Evolutionary conservation across 192 early-diverging fungal species (phyloP).

Genomic region (Coemansia reversa): DNA sequence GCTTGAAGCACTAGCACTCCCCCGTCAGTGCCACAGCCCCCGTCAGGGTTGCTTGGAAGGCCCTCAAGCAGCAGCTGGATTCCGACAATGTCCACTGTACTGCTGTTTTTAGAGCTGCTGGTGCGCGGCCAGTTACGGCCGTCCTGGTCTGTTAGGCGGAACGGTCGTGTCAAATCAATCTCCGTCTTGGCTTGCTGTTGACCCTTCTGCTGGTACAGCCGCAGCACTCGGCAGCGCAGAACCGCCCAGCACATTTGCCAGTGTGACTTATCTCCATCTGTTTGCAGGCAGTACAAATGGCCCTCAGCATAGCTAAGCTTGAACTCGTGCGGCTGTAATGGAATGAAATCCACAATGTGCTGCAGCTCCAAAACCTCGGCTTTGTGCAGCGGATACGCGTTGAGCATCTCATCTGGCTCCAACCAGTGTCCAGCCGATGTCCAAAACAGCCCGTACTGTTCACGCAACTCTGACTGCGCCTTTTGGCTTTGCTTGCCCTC

Average conservation of each 20-base stretch:
- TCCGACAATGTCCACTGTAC: slow-evolving; percentile 11
- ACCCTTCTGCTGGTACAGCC: slow-evolving; percentile 42
- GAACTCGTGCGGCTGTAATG: slow-evolving; percentile 53
- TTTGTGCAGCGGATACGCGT: slow-evolving; percentile 48
- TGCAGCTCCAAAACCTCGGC: slow-evolving; percentile 56
- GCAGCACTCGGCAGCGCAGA: slow-evolving; percentile 37
- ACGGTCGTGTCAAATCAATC: slow-evolving; percentile 38
- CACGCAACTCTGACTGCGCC: slow-evolving; percentile 41
- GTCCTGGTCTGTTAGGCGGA: slow-evolving; percentile 46
- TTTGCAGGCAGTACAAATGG: slow-evolving; percentile 37
- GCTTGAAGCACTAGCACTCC: slow-evolving; percentile 51
- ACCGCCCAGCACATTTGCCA: slow-evolving; percentile 56
- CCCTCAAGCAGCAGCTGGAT: slow-evolving; percentile 24
- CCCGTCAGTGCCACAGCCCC: slow-evolving; percentile 11
- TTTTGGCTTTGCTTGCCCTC: slow-evolving; percentile 18
- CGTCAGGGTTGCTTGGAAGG: slow-evolving; percentile 7
- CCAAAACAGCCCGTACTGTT: slow-evolving; percentile 57
- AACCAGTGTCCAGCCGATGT: slow-evolving; percentile 57
- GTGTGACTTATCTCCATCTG: slow-evolving; percentile 15
- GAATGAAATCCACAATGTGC: slow-evolving; percentile 52
- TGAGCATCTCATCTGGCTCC: slow-evolving; percentile 53
- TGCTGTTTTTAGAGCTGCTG: slow-evolving; percentile 19
- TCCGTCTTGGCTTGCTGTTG: slow-evolving; percentile 29
- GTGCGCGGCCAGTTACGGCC: slow-evolving; percentile 38
- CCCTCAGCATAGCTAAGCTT: slow-evolving; percentile 53